Percentiles rank a stretch among this genome's conserved stretches.
Evolutionary conservation across 768 basidiomycete genomes (phyloP).

Genomic region (Cystofilobasidium ferigula): DNA sequence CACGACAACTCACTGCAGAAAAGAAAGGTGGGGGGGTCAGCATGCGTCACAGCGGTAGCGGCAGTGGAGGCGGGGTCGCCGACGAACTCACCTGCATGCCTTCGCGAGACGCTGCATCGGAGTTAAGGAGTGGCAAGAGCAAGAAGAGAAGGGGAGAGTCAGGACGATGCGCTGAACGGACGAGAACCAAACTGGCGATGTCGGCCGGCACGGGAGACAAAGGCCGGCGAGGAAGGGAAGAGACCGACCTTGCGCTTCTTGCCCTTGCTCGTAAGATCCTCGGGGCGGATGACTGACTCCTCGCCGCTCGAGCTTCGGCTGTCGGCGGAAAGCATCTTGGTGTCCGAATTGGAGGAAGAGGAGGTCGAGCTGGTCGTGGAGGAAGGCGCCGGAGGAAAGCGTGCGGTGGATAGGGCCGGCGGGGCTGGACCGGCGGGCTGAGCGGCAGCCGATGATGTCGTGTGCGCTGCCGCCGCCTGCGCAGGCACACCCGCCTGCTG

Average conservation of each 20-base stretch:
- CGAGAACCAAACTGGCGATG: neutral
- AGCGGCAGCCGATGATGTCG: neutral
- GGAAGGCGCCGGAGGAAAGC: neutral
- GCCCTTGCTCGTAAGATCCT: constrained; percentile 19
- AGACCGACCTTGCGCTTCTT: constrained; percentile 21
- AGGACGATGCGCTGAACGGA: neutral
- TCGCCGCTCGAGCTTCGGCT: neutral
- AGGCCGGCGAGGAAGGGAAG: neutral
- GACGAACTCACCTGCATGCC: constrained; percentile 13
- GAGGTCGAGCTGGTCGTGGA: neutral
- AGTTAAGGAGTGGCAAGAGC: neutral
- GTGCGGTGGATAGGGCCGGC: neutral
- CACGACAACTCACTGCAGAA: constrained; percentile 1
- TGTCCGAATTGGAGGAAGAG: neutral
- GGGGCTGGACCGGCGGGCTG: neutral
- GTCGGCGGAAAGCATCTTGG: neutral
- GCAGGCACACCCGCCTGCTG: neutral
- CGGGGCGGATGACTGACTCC: neutral
- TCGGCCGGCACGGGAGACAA: neutral
- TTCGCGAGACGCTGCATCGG: constrained; percentile 17
- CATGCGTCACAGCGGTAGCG: neutral
- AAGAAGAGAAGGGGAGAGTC: neutral
- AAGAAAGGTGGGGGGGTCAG: neutral
- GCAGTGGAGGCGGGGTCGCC: neutral
- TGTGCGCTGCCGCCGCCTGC: neutral